Percentiles rank a stretch among this genome's conserved stretches.
Conservation (phyloP, 73 alveolate species). For the Halteria grandinella region DNA sequence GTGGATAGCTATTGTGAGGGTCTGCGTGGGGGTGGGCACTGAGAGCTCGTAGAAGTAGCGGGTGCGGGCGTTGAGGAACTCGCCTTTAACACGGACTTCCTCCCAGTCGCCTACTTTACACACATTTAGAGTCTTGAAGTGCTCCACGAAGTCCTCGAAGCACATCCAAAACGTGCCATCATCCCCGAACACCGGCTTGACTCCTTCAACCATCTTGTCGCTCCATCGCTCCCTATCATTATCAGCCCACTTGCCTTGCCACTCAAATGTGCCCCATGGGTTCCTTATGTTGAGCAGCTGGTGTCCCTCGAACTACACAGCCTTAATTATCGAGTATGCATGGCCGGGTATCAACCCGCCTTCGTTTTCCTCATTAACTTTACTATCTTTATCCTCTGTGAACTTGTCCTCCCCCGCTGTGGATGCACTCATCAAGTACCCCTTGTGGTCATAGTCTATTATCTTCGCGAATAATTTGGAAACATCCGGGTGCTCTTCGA, state of each 20-base stretch:
- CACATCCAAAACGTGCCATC: constrained; percentile 87
- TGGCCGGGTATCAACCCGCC: constrained; percentile 88
- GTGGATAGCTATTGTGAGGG: constrained; percentile 80
- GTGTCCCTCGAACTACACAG: constrained; percentile 60
- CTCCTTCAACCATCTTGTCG: constrained; percentile 78
- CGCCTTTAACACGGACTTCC: constrained; percentile 89
- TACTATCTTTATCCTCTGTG: constrained; percentile 61
- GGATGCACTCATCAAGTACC: constrained; percentile 3
- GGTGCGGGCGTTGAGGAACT: constrained; percentile 81
- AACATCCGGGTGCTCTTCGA: background rate
- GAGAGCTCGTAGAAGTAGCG: constrained; percentile 85
- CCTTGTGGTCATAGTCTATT: constrained; percentile 28
- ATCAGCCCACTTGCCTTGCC: constrained; percentile 95
- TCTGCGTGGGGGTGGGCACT: constrained; percentile 79
- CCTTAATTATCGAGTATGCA: constrained; percentile 91
- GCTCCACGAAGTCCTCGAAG: constrained; percentile 85
- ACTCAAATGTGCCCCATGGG: constrained; percentile 96
- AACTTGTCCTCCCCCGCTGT: constrained; percentile 62
- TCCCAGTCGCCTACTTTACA: constrained; percentile 87
- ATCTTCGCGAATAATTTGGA: constrained; percentile 69
- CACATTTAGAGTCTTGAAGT: constrained; percentile 85
- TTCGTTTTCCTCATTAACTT: constrained; percentile 61
- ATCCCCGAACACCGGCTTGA: constrained; percentile 79
- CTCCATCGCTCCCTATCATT: constrained; percentile 83
- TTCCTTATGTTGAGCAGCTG: constrained; percentile 89